phyloP scores from a whole-genome alignment of 108 stramenopile genomes.

The Cyclotella cryptica region DNA sequence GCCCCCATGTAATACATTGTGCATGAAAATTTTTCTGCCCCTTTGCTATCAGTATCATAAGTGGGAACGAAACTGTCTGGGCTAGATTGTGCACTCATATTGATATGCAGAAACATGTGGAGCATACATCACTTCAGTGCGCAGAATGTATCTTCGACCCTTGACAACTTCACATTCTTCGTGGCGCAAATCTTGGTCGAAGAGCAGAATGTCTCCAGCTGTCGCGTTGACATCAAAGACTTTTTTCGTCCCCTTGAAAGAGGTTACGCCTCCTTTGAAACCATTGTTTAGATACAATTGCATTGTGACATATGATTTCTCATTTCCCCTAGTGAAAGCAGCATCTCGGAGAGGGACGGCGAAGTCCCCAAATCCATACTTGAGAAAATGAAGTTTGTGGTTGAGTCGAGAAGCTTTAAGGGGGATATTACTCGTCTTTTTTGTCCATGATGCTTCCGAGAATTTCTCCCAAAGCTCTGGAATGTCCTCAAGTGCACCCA shows the following conservation, averaged over 20 bases:
- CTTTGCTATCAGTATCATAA: no score
- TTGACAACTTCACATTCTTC: slow-evolving; percentile 11
- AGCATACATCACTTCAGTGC: slow-evolving; percentile 4
- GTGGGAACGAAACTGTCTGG: no score
- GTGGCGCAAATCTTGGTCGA: slow-evolving; percentile 6
- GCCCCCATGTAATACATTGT: no score
- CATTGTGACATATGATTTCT: slow-evolving; percentile 1
- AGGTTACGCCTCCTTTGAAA: background rate
- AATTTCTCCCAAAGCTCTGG: slow-evolving; percentile 9
- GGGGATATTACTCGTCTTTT: background rate
- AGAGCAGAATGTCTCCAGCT: background rate
- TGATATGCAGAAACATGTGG: background rate
- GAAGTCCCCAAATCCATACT: slow-evolving; percentile 11
- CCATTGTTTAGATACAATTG: background rate
- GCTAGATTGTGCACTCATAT: background rate
- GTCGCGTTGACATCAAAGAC: background rate
- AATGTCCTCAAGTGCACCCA: slow-evolving; percentile 4
- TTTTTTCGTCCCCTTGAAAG: slow-evolving; percentile 4
- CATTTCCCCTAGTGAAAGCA: background rate
- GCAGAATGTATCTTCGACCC: slow-evolving; percentile 1
- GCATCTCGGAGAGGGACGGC: background rate
- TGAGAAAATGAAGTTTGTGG: background rate
- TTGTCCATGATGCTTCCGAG: slow-evolving; percentile 4
- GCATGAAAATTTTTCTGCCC: no score
- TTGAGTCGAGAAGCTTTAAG: background rate